phyloP scores from a whole-genome alignment of 2,329 filamentous ascomycete species.

The Colletotrichum orbiculare region DNA sequence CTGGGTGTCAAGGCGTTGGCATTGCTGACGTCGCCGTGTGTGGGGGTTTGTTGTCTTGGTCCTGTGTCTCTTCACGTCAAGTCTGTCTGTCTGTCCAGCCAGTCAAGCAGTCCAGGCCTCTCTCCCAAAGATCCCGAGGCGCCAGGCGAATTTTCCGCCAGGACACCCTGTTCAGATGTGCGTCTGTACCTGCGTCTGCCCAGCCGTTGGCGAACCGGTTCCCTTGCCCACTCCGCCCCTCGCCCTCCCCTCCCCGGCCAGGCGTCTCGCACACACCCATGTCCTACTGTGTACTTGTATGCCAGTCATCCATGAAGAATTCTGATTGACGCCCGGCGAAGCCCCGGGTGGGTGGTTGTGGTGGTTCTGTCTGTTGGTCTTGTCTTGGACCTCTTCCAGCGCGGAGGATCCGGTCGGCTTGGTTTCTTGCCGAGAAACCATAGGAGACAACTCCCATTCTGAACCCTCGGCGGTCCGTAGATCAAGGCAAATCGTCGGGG shows the following conservation, averaged over 20 bases:
- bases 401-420: background rate
- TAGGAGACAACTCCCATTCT: too few relatives aligned
- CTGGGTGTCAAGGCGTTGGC: background rate
- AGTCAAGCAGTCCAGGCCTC: too few relatives aligned
- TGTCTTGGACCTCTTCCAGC: too few relatives aligned
- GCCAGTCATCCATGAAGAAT: background rate
- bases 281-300: too few relatives aligned
- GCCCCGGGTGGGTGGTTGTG: too few relatives aligned
- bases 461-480: too few relatives aligned
- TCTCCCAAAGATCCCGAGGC: background rate
- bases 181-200: slow-evolving; percentile 33
- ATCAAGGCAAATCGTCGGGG: too few relatives aligned
- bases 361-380: too few relatives aligned
- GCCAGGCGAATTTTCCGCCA: background rate
- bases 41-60: background rate
- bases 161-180: background rate
- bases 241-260: too few relatives aligned
- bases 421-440: background rate
- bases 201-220: background rate
- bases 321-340: background rate
- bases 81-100: too few relatives aligned
- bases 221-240: background rate
- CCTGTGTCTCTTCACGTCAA: too few relatives aligned
- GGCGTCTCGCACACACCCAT: too few relatives aligned
- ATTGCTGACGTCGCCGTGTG: slow-evolving; percentile 32